Evolutionary conservation across 768 basidiomycete species (phyloP).

Genomic region (Pleurotus tuber-regium): DNA sequence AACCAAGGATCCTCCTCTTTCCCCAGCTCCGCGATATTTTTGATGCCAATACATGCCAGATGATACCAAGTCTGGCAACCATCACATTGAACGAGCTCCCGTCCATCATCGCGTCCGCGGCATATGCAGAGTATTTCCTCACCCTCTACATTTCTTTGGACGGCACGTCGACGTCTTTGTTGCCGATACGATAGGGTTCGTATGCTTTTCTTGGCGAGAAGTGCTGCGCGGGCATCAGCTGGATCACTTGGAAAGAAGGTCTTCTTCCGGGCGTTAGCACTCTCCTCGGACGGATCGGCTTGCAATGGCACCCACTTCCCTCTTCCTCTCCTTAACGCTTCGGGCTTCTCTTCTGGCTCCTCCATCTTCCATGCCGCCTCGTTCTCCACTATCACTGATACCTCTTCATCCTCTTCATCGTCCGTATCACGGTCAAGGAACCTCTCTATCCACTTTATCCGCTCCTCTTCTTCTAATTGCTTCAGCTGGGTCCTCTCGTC

Average conservation of each 20-base stretch:
- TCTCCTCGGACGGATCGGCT: conserved; percentile 31
- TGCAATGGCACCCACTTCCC: conserved; percentile 62
- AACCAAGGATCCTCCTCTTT: conserved; percentile 82
- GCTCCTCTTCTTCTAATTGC: conserved; percentile 56
- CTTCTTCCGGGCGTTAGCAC: conserved; percentile 23
- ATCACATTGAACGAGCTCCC: conserved; percentile 82
- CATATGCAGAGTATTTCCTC: conserved; percentile 66
- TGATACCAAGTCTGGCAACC: conserved; percentile 82
- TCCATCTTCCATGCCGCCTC: conserved; percentile 29
- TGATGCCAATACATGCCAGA: conserved; percentile 74
- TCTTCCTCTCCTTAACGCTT: conserved; percentile 39
- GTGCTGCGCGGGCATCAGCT: conserved; percentile 71
- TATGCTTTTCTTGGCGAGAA: conserved; percentile 70
- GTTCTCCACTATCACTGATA: conserved; percentile 17
- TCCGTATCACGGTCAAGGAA: conserved; percentile 77
- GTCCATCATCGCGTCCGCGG: conserved; percentile 62
- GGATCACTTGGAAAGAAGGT: conserved; percentile 61
- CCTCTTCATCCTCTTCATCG: conserved; percentile 40
- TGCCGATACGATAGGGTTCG: conserved; percentile 58
- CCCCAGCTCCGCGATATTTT: conserved; percentile 60
- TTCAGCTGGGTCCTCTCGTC: conserved; percentile 51
- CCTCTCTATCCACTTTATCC: conserved; percentile 61
- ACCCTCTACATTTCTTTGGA: conserved; percentile 37
- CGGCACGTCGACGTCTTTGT: conserved; percentile 34
- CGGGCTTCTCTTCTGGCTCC: conserved; percentile 24